phyloP scores from a whole-genome alignment of 2,329 filamentous ascomycete genomes.

The Exophiala sp. region DNA sequence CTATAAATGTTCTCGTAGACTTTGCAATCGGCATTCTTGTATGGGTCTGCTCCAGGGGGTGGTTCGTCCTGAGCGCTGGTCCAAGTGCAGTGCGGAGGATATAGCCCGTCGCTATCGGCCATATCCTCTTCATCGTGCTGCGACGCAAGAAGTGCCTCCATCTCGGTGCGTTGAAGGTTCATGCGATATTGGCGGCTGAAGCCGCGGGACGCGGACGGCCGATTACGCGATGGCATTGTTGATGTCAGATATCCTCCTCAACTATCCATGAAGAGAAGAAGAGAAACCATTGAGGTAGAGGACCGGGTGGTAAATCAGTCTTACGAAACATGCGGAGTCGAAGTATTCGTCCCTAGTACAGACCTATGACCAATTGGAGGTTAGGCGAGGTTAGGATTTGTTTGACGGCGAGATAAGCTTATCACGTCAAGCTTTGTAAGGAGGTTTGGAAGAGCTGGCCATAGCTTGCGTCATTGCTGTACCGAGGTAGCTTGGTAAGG shows the following conservation, averaged over 20 bases:
- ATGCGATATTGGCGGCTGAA: conserved; percentile 14
- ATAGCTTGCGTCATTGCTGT: too few species aligned
- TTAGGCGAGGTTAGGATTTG: neutral
- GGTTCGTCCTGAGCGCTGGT: conserved; percentile 20
- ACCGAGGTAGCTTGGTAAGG: neutral
- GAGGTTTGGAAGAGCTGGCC: neutral
- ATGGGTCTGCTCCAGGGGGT: conserved; percentile 22
- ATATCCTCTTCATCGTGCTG: conserved; percentile 22
- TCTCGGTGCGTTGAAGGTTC: conserved; percentile 17
- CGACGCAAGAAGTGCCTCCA: conserved; percentile 23
- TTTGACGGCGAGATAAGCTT: conserved; percentile 11
- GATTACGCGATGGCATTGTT: neutral
- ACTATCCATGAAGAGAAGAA: too few species aligned
- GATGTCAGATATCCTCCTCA: neutral
- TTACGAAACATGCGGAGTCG: too few species aligned
- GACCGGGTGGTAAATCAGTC: too few species aligned
- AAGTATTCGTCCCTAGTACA: too few species aligned
- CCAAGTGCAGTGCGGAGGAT: conserved; percentile 27
- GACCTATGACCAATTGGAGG: neutral
- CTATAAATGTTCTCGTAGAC: conserved; percentile 28
- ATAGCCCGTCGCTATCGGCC: conserved; percentile 29
- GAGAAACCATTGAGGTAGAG: too few species aligned
- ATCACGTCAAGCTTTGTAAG: conserved; percentile 11
- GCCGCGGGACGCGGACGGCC: neutral
- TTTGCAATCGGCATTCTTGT: conserved; percentile 21